These are phyloP conservation scores for Pyrenophora graminea DNA, from an alignment of 2,329 filamentous ascomycete genomes.

Conservation along the genomic window DNA sequence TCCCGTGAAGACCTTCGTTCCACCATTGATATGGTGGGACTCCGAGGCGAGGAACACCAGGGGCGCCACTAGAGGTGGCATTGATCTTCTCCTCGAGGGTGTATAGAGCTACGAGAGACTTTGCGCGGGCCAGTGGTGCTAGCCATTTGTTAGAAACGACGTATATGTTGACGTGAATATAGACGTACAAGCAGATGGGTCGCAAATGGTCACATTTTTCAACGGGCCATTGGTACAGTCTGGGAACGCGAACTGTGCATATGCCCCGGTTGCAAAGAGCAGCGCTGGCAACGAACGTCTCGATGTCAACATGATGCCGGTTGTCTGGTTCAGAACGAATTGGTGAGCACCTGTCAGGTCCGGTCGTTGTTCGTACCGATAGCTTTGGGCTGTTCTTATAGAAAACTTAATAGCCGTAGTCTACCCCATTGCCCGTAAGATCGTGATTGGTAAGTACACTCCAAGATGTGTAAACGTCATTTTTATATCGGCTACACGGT, in stretches of 20 bases:
- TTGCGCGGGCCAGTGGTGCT: slow-evolving; percentile 35
- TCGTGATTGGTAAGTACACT: slow-evolving; percentile 6
- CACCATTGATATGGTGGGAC: slow-evolving; percentile 60
- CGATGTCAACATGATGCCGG: slow-evolving; percentile 16
- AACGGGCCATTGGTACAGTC: slow-evolving; percentile 58
- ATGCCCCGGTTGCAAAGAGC: slow-evolving; percentile 18
- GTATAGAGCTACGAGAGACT: slow-evolving; percentile 31
- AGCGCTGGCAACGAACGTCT: slow-evolving; percentile 12
- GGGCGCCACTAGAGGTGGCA: slow-evolving; percentile 53
- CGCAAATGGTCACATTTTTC: slow-evolving; percentile 56
- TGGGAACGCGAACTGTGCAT: slow-evolving; percentile 47
- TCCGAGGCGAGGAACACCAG: slow-evolving; percentile 56
- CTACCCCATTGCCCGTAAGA: background rate
- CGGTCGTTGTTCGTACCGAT: background rate
- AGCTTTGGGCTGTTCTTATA: slow-evolving; percentile 15
- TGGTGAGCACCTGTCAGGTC: background rate
- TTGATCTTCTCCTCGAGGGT: slow-evolving; percentile 55
- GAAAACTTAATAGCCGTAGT: slow-evolving; percentile 24
- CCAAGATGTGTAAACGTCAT: slow-evolving; percentile 20
- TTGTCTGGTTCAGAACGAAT: background rate
- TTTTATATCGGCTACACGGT: slow-evolving; percentile 6
- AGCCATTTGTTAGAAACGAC: background rate
- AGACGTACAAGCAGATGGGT: slow-evolving; percentile 46
- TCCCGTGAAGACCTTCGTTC: slow-evolving; percentile 38
- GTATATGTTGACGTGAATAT: background rate